A percentile compares a stretch with the other conserved stretches of the same genome.
phyloP scores from a whole-genome alignment of 108 stramenopile species.

The Fistulifera pelliculosa region DNA sequence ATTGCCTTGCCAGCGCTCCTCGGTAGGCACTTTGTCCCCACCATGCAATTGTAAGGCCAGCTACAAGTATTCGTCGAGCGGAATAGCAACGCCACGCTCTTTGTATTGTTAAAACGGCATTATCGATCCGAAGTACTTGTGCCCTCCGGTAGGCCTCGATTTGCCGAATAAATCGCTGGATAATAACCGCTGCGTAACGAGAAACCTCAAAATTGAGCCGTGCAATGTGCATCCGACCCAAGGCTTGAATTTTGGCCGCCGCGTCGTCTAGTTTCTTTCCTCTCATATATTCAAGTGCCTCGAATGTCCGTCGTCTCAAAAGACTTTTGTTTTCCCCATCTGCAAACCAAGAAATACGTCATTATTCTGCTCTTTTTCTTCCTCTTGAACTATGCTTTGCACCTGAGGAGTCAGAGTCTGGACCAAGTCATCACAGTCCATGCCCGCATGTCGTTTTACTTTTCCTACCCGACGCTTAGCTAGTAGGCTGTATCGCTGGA shows the following conservation, averaged over 20 bases:
- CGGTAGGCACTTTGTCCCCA: conserved; percentile 43
- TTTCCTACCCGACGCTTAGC: conserved; percentile 3
- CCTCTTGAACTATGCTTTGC: not conserved
- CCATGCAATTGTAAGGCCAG: conserved; percentile 25
- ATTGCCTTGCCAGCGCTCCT: conserved; percentile 28
- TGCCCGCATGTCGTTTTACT: not conserved
- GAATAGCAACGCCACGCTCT: conserved; percentile 20
- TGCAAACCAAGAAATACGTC: conserved; percentile 57
- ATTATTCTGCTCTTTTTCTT: no score
- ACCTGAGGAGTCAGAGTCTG: not conserved
- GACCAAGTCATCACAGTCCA: not conserved
- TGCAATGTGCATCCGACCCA: conserved; percentile 23
- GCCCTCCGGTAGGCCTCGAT: not conserved
- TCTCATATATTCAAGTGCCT: conserved; percentile 66
- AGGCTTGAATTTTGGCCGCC: conserved; percentile 45
- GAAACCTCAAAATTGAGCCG: conserved; percentile 4
- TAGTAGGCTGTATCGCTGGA: conserved; percentile 59
- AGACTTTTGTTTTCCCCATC: conserved; percentile 81
- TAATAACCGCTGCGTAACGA: conserved; percentile 5
- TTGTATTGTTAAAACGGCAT: conserved; percentile 4
- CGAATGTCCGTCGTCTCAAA: conserved; percentile 73
- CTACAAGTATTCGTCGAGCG: conserved; percentile 25
- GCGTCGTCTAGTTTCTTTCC: conserved; percentile 25
- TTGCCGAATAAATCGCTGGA: conserved; percentile 7
- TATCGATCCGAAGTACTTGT: not conserved